A percentile compares a stretch with the other conserved stretches of the same genome.
Conservation (phyloP, 768 basidiomycete species). For the Leccinum subtestaceum region DNA sequence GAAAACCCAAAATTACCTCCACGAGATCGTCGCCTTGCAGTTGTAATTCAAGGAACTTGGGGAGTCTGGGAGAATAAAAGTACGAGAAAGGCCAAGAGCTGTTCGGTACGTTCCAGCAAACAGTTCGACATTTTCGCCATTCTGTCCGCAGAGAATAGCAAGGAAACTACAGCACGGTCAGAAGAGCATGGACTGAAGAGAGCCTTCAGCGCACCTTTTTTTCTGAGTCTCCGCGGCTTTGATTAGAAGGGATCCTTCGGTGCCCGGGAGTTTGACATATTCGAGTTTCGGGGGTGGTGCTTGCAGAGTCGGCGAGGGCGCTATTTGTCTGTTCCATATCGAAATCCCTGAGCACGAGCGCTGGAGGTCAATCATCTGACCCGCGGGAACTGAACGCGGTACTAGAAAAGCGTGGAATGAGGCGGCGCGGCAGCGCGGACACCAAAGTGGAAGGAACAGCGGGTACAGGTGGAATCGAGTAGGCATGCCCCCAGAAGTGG, state of each 20-base stretch:
- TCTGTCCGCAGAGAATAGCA: constrained; percentile 89
- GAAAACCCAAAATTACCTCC: constrained; percentile 87
- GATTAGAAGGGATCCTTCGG: constrained; percentile 80
- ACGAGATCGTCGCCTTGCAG: constrained; percentile 91
- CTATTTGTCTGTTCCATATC: constrained; percentile 42
- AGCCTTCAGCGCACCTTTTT: constrained; percentile 58
- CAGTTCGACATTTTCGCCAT: constrained; percentile 89
- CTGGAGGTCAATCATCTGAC: constrained; percentile 51
- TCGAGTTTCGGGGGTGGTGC: constrained; percentile 81
- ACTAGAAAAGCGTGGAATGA: constrained; percentile 68
- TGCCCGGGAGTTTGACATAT: constrained; percentile 90
- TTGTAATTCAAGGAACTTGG: constrained; percentile 81
- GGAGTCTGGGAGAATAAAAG: constrained; percentile 93
- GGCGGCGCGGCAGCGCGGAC: constrained; percentile 49
- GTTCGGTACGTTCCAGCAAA: constrained; percentile 90
- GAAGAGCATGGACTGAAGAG: background rate
- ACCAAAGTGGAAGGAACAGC: constrained; percentile 31
- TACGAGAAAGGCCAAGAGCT: constrained; percentile 87
- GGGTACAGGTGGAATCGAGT: constrained; percentile 20
- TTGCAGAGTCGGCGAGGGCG: constrained; percentile 40
- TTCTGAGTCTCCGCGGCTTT: constrained; percentile 88
- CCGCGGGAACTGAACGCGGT: constrained; percentile 60
- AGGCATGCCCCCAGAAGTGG: constrained; percentile 33
- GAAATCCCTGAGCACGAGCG: constrained; percentile 33
- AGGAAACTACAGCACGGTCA: constrained; percentile 59